phyloP scores from a whole-genome alignment of 225 moss, liverwort and hornwort genomes.

The Physcomitrellopsis africana region DNA sequence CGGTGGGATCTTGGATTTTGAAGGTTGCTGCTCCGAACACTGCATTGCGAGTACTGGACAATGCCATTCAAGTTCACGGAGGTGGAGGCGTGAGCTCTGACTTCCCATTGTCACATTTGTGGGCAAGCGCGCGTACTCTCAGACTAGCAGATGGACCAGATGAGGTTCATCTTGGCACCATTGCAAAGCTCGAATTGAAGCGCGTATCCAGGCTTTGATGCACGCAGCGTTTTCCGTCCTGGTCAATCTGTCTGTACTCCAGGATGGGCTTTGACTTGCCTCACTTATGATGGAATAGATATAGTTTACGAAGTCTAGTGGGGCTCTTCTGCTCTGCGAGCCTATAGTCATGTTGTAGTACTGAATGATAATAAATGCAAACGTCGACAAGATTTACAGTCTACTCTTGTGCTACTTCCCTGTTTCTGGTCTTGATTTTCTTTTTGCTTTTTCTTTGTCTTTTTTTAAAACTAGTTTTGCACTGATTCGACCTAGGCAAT shows the following conservation, averaged over 20 bases:
- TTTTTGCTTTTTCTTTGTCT: no score
- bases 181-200: slow-evolving; percentile 87
- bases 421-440: no score
- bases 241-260: not conserved
- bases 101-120: slow-evolving; percentile 88
- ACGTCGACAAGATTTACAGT: no score
- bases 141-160: slow-evolving; percentile 98
- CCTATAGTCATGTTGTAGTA: no score
- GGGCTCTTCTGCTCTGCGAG: no score
- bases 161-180: slow-evolving; percentile 91
- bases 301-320: no score
- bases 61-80: slow-evolving; percentile 95
- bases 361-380: no score
- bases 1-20: slow-evolving; percentile 9
- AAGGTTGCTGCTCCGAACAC: slow-evolving; percentile 94
- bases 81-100: slow-evolving; percentile 91
- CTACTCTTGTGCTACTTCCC: no score
- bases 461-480: no score
- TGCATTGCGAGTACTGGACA: slow-evolving; percentile 81
- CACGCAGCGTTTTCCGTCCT: not conserved
- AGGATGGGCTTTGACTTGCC: not conserved
- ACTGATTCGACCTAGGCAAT: no score
- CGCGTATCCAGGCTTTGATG: slow-evolving; percentile 60
- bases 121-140: slow-evolving; percentile 83
- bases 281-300: no score